Conservation (phyloP, 768 basidiomycete species). For the Glaciozyma antarctica region DNA sequence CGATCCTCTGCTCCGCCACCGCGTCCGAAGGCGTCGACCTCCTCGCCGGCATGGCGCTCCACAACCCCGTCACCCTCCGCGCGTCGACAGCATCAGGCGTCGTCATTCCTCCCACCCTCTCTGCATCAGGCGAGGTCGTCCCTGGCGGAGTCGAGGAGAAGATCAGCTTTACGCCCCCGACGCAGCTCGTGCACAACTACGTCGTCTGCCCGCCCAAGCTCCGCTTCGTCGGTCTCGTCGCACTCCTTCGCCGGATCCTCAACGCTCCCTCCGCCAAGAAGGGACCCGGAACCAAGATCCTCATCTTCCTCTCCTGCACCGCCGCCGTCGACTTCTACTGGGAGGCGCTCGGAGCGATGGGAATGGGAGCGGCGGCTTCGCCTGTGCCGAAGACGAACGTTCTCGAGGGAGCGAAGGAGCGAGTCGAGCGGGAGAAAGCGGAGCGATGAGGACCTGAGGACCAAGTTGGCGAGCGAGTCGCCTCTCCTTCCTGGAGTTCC, state of each 20-base stretch:
- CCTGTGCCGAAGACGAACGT: neutral
- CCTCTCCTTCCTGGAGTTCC: conserved; percentile 69
- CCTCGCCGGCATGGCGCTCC: conserved; percentile 70
- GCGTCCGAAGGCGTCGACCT: conserved; percentile 91
- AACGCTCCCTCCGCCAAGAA: conserved; percentile 42
- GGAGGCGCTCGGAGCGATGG: conserved; percentile 63
- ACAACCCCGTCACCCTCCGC: conserved; percentile 64
- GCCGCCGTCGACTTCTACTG: conserved; percentile 98
- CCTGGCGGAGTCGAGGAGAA: conserved; percentile 13
- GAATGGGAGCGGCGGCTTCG: conserved; percentile 49
- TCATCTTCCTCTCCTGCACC: conserved; percentile 93
- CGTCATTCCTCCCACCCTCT: conserved; percentile 46
- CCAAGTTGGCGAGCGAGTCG: conserved; percentile 53
- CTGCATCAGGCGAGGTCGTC: conserved; percentile 31
- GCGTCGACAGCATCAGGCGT: neutral
- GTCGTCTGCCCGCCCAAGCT: conserved; percentile 83
- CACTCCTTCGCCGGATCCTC: conserved; percentile 59
- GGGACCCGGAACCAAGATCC: conserved; percentile 55
- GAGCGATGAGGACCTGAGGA: conserved; percentile 32
- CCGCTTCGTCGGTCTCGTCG: conserved; percentile 80
- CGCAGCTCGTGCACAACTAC: conserved; percentile 86
- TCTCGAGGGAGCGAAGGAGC: conserved; percentile 34
- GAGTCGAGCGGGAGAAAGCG: conserved; percentile 22
- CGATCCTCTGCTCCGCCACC: conserved; percentile 91
- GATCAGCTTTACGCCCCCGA: conserved; percentile 72